Evolutionary conservation across 306 rosid genomes (phyloP).

Genomic region (Lupinus albus): DNA sequence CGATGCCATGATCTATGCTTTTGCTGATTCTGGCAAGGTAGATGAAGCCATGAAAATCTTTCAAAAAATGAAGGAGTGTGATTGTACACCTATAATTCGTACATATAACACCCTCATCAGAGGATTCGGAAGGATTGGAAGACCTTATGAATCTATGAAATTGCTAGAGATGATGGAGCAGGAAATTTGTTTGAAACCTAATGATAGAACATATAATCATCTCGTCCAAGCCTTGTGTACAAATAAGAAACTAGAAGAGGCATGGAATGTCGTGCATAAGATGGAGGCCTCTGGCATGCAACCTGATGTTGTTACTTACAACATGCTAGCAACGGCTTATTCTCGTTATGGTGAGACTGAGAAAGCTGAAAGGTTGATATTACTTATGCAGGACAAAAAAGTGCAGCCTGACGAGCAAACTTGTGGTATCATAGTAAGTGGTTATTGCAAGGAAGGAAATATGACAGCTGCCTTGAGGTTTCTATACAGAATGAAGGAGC

Average conservation of each 20-base stretch:
- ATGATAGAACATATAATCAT: conserved; percentile 83
- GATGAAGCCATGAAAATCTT: conserved; percentile 72
- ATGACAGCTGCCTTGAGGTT: conserved; percentile 81
- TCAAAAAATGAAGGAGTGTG: conserved; percentile 71
- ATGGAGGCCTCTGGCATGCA: conserved; percentile 78
- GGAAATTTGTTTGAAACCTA: conserved; percentile 64
- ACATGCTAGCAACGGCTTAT: conserved; percentile 84
- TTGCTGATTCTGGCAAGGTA: conserved; percentile 74
- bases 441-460: conserved; percentile 86
- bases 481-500: conserved; percentile 77
- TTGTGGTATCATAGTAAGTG: conserved; percentile 77
- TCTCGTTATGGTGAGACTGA: conserved; percentile 76
- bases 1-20: conserved; percentile 93
- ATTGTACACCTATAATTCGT: conserved; percentile 84
- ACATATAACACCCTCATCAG: conserved; percentile 89
- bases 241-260: conserved; percentile 63
- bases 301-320: conserved; percentile 87
- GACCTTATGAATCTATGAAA: conserved; percentile 71
- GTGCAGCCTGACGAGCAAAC: conserved; percentile 81
- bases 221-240: conserved; percentile 88
- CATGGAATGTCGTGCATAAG: conserved; percentile 69
- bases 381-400: conserved; percentile 66
- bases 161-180: conserved; percentile 70
- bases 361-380: conserved; percentile 69
- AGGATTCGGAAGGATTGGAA: conserved; percentile 78